These are phyloP conservation scores for Hymenoscyphus fraxineus DNA, from an alignment of 2,329 filamentous ascomycete species.

Conservation along the genomic window DNA sequence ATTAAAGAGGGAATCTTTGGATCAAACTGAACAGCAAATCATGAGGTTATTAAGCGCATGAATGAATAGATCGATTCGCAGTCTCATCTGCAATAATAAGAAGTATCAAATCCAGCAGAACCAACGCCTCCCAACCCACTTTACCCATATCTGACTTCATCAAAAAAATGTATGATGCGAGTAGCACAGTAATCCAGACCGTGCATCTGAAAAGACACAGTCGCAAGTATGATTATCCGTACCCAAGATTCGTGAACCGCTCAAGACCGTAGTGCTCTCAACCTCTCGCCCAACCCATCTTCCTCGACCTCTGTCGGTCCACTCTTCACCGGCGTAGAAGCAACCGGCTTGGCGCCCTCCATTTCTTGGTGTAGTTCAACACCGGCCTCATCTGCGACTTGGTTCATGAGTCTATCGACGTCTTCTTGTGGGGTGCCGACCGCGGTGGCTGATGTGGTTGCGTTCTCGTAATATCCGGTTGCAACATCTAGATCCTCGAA, in stretches of 20 bases:
- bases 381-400: conserved; percentile 84
- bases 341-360: conserved; percentile 52
- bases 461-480: conserved; percentile 66
- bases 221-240: background rate
- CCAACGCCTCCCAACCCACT: conserved; percentile 5
- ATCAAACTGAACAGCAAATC: background rate
- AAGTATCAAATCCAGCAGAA: conserved; percentile 2
- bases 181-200: background rate
- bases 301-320: conserved; percentile 76
- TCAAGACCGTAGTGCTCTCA: conserved; percentile 47
- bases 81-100: conserved; percentile 1
- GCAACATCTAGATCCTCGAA: conserved; percentile 49
- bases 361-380: conserved; percentile 78
- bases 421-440: conserved; percentile 75
- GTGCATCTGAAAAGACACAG: background rate
- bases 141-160: background rate
- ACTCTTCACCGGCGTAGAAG: conserved; percentile 52
- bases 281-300: conserved; percentile 62
- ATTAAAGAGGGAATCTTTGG: no score
- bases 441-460: conserved; percentile 73
- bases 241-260: background rate
- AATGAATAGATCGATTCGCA: conserved; percentile 1
- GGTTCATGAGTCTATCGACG: conserved; percentile 78
- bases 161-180: background rate
- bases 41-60: background rate